Conservation (phyloP, 1,284 basidiomycete genomes). For the Taiwanofungus camphoratus region DNA sequence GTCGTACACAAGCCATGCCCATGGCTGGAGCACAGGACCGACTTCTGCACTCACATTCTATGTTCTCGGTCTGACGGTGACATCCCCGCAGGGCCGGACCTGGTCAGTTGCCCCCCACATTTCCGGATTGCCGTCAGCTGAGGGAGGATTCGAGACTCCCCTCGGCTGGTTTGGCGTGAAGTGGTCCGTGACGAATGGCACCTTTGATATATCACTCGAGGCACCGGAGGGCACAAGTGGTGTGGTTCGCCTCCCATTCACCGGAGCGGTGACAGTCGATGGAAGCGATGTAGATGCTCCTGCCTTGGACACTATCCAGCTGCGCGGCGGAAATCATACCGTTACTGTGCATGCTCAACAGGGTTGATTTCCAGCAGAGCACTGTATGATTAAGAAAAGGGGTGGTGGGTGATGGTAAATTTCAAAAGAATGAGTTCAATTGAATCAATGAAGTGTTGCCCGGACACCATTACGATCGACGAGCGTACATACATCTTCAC, state of each 20-base stretch:
- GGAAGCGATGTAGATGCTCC: too few relatives aligned
- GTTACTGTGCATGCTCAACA: too few relatives aligned
- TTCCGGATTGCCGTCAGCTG: constrained; percentile 32
- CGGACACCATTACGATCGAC: too few relatives aligned
- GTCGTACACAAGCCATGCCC: constrained; percentile 41
- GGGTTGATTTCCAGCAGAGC: too few relatives aligned
- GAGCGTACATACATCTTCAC: too few relatives aligned
- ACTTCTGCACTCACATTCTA: constrained; percentile 37
- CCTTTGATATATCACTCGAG: constrained; percentile 26
- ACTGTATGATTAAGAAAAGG: too few relatives aligned
- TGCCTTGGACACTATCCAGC: too few relatives aligned
- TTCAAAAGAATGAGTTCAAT: too few relatives aligned
- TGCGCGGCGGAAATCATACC: too few relatives aligned
- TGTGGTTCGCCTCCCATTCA: constrained; percentile 25
- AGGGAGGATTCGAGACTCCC: constrained; percentile 39
- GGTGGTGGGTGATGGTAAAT: too few relatives aligned
- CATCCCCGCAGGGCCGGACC: constrained; percentile 31
- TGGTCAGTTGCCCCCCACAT: constrained; percentile 40
- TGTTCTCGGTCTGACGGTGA: constrained; percentile 37
- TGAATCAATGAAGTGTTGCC: too few relatives aligned
- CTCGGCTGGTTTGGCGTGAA: constrained; percentile 37
- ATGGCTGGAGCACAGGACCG: constrained; percentile 32
- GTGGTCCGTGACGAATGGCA: constrained; percentile 22
- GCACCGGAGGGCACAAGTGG: constrained; percentile 31
- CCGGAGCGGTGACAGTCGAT: constrained; percentile 28